Evolutionary conservation across 2,329 filamentous ascomycete genomes (phyloP), one percentile per base, ranked within the genome.

Genomic region (Hymenoscyphus infarciens): DNA sequence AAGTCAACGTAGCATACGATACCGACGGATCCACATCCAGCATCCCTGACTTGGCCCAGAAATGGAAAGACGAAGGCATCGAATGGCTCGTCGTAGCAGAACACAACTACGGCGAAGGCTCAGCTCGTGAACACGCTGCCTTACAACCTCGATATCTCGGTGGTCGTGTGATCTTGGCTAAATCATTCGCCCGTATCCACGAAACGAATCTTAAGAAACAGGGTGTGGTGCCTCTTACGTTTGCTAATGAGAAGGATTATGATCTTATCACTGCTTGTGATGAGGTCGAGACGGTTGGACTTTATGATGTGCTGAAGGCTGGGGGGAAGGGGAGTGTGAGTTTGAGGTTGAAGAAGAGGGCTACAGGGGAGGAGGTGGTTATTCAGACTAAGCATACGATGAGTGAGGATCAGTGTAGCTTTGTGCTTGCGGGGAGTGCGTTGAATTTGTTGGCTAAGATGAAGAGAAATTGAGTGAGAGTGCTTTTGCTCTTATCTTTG

Each of bases 151-250:
- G 92, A n/a, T 96, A 93, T 78, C 87, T 97, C 1, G 93, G 92
- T 63, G 91, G 90, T 22, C 84, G 91, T 57, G 82, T 96, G 73
- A 92, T 97, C 63, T 83, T 96, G 19, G 83, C 89, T 62, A 97
- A 97, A 81, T 90, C 85, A 42, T 96, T 97, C 74, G 92, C 92
- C 0, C 87, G 92, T 60, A 97, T 97, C 74, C 92, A 97, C 80
- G 92, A 97, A 82, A 96, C 92, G 33, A 97, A 97, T 76, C 80
- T 97, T 69, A 97, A 97, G 86, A 97, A 97, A 81, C 95, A 99
- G 80, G 95, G 95, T 66, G 90, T 99, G 38, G 92, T 99, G 54
- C 95, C 95, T 1, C 81, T 99, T 71, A 97, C 92, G 0, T 97
- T 99, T 74, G 91, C 81, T 55, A 83, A 97, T 76, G 92, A 96